These are phyloP conservation scores for Suillus ampliporus DNA, from an alignment of 768 basidiomycete genomes.

Conservation along the genomic window DNA sequence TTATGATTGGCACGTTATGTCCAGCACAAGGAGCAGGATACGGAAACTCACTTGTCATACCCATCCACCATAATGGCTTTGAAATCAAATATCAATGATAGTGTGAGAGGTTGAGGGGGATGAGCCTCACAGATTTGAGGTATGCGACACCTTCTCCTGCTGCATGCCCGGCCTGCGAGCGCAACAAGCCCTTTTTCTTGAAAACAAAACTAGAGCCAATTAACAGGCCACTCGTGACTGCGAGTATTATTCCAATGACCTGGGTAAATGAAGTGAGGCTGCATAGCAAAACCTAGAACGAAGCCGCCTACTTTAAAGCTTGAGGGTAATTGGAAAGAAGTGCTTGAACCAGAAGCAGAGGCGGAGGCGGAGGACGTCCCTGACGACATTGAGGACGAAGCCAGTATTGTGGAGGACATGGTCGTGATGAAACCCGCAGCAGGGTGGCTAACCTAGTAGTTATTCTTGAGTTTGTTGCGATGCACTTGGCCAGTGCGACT, in stretches of 20 bases:
- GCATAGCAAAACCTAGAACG: neutral
- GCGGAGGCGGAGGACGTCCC: slow-evolving; percentile 46
- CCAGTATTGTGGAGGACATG: slow-evolving; percentile 38
- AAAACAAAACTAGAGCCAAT: slow-evolving; percentile 95
- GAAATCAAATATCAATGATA: slow-evolving; percentile 11
- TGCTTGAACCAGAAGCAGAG: slow-evolving; percentile 42
- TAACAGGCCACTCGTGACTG: slow-evolving; percentile 78
- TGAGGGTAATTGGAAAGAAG: slow-evolving; percentile 40
- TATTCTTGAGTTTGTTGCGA: slow-evolving; percentile 20
- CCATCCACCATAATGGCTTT: slow-evolving; percentile 90
- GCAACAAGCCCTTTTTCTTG: slow-evolving; percentile 93
- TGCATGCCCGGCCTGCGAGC: slow-evolving; percentile 78
- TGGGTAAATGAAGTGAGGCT: slow-evolving; percentile 28
- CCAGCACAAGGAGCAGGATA: no score
- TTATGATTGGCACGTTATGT: slow-evolving; percentile 1
- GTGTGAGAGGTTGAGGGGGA: slow-evolving; percentile 6
- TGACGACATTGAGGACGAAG: slow-evolving; percentile 22
- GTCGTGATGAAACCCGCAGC: slow-evolving; percentile 5
- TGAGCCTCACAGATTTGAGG: slow-evolving; percentile 80
- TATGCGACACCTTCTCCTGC: slow-evolving; percentile 92
- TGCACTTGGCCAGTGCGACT: slow-evolving; percentile 14
- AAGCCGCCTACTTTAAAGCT: slow-evolving; percentile 58
- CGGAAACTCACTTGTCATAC: slow-evolving; percentile 76
- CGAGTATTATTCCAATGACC: slow-evolving; percentile 80
- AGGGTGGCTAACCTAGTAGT: slow-evolving; percentile 14